A percentile compares a stretch with the other conserved stretches of the same genome.
These are phyloP conservation scores for Dothideomycetes sp. DNA, from an alignment of 2,329 filamentous ascomycete species.

Conservation along the genomic window DNA sequence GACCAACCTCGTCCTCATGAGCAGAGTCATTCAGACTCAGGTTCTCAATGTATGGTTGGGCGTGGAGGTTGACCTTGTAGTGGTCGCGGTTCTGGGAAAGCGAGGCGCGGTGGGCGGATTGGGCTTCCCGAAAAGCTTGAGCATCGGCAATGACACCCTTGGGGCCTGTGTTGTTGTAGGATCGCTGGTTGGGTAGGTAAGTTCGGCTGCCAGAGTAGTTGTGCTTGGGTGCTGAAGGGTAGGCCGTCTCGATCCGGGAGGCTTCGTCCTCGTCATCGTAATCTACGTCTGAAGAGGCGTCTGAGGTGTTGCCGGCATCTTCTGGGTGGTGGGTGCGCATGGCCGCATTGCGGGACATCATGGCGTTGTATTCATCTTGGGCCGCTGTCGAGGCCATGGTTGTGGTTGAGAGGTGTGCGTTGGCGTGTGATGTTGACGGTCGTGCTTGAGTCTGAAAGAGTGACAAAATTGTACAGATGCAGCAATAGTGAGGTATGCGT, in stretches of 20 bases:
- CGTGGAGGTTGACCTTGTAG: background rate
- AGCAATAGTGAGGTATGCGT: no score
- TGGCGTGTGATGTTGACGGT: background rate
- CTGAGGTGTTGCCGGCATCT: constrained; percentile 36
- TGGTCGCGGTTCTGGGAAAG: background rate
- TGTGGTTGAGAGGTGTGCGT: background rate
- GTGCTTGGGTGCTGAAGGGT: constrained; percentile 22
- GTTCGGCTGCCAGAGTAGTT: constrained; percentile 21
- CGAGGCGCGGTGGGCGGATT: constrained; percentile 17
- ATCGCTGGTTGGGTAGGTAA: constrained; percentile 33
- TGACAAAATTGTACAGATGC: no score
- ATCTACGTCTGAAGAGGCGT: constrained; percentile 23
- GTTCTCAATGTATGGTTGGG: background rate
- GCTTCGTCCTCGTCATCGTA: constrained; percentile 30
- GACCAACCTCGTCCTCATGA: background rate
- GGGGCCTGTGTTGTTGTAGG: constrained; percentile 60
- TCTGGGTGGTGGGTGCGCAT: constrained; percentile 33
- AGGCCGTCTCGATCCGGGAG: constrained; percentile 19
- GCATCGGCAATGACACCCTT: constrained; percentile 84
- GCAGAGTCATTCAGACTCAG: background rate
- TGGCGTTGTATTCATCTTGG: constrained; percentile 42
- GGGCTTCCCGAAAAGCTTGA: constrained; percentile 50
- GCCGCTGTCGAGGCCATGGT: constrained; percentile 21
- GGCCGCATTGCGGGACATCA: constrained; percentile 37
- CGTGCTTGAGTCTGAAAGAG: no score